Base-by-base conservation (phyloP, 2,329 filamentous ascomycete species). In the Penicillium glabrum region DNA sequence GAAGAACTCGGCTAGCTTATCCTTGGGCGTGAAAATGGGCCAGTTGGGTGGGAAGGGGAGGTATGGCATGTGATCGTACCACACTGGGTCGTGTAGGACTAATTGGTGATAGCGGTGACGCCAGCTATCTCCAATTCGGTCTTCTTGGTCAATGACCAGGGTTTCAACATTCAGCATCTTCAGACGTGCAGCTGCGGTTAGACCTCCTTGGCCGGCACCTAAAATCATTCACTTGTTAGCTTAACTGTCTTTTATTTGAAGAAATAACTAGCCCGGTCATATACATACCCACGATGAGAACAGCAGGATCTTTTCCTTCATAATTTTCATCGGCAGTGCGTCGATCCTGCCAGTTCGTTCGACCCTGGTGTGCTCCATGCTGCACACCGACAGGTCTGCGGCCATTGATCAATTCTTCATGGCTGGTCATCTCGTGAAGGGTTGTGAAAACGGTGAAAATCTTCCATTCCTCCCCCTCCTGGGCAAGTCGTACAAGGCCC, bases 1-100 rank as follows among this genome's bases (percentile, higher is more conserved):
- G 58, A 90, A 86, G 73, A 85, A 90, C 44, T 89, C 85, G 1
- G 80, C 88, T 0, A 89, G 75, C 66, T 90, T 90, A 69, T 90
- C 87, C 67, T 89, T 90, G 5, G 87, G 86, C 0, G 86, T 89
- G 69, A 88, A 90, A 16, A 88, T 75, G 3, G 87, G 87, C 87
- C 87, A 90, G 51, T 81, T 80, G 0, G 79, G 67, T 0, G 87
- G 88, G 67, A 89, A 90, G 0, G 76, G 74, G 4, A 90, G 63
- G 67, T 88, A 90, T 0, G 87, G 84, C 75, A 89, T 75, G 64
- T 79, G 77, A 50, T 76, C 73, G 53, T 75, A 79, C 70, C 77
- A 86, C 2, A 89, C 83, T 0, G 86, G 86, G 62, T 89, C 87
- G 62, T 90, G 87, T 0, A 88, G 81, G 1, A 89, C 86, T 0